Evolutionary conservation across 2,329 filamentous ascomycete genomes (phyloP), one percentile per base, ranked within the genome.

Genomic region (Colletotrichum lindemuthianum): DNA sequence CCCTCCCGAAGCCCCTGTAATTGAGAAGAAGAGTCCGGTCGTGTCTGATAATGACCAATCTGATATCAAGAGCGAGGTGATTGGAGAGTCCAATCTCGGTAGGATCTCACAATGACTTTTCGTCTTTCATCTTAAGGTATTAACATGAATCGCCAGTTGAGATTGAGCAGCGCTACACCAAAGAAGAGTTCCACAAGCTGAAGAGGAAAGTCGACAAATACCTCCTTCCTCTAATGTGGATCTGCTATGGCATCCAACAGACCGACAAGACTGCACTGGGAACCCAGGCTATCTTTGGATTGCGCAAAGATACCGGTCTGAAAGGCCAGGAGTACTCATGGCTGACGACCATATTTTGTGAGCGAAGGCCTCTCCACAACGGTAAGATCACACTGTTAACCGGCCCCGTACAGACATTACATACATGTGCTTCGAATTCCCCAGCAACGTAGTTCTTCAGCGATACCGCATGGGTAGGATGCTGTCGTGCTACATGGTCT

Each of bases 201-300:
- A 76, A 75, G 67, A 70, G 71, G 36, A 82, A 82, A 66, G 75
- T 80, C 15, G 81, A 83, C 65, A 73, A 73, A n/a, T 81, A 78
- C 61, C 71, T 83, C 13, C 73, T 82, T 1, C 80, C 80, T 1
- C 69, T 83, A 45, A 83, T 83, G 80, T 83, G 78, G 76, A 70
- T 78, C 8, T 82, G 80, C 67, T 83, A 82, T 63, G 81, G 81
- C 40, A 79, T 83, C 52, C 82, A 84, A 66, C 81, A 83, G 67
- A 77, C 76, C 0, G 80, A 83, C 70, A 83, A 83, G 69, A 82
- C 79, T 2, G 76, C 77, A 0, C 71, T 79, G 13, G 72, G 77
- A 16, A 76, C 72, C 0, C 77, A 79, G 53, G 77, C 78, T 13
- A 77, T 72, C 0, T 78, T 79, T 50, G 78, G 78, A 6, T 70